A percentile compares a stretch with the other conserved stretches of the same genome.
These are phyloP conservation scores for Exophiala mesophila DNA, from an alignment of 2,329 filamentous ascomycete species.

Conservation along the genomic window DNA sequence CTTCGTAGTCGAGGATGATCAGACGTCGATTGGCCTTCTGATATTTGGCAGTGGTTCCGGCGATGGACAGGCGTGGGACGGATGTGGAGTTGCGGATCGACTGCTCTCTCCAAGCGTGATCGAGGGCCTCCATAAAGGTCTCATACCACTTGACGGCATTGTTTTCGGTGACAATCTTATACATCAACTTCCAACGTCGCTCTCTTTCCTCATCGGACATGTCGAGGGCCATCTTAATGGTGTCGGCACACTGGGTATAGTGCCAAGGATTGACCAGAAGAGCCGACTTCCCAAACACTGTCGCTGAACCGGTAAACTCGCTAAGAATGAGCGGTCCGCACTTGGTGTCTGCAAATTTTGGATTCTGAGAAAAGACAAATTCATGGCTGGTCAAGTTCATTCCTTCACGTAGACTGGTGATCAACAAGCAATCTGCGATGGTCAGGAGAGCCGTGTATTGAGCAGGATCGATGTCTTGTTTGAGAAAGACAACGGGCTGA, in stretches of 20 bases:
- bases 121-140: conserved; percentile 66
- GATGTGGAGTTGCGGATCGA: conserved; percentile 77
- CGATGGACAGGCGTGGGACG: conserved; percentile 75
- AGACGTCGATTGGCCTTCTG: conserved; percentile 61
- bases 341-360: conserved; percentile 66
- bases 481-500: conserved; percentile 86
- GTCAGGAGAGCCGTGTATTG: conserved; percentile 91
- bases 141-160: conserved; percentile 83
- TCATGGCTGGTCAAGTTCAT: conserved; percentile 98
- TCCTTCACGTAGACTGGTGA: conserved; percentile 89
- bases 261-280: conserved; percentile 94
- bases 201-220: conserved; percentile 73
- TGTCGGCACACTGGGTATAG: conserved; percentile 79
- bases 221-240: conserved; percentile 76
- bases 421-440: conserved; percentile 86
- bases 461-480: conserved; percentile 87
- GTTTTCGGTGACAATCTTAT: conserved; percentile 69
- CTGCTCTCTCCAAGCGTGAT: conserved; percentile 76
- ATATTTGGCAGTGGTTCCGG: conserved; percentile 62
- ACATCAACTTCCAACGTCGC: conserved; percentile 67
- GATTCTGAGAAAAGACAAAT: conserved; percentile 89
- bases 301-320: conserved; percentile 89
- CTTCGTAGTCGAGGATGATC: conserved; percentile 91
- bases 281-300: conserved; percentile 75
- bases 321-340: conserved; percentile 86